Evolutionary conservation across 805 yeast species (phyloP).

Genomic region (Ogataea chonburiensis): DNA sequence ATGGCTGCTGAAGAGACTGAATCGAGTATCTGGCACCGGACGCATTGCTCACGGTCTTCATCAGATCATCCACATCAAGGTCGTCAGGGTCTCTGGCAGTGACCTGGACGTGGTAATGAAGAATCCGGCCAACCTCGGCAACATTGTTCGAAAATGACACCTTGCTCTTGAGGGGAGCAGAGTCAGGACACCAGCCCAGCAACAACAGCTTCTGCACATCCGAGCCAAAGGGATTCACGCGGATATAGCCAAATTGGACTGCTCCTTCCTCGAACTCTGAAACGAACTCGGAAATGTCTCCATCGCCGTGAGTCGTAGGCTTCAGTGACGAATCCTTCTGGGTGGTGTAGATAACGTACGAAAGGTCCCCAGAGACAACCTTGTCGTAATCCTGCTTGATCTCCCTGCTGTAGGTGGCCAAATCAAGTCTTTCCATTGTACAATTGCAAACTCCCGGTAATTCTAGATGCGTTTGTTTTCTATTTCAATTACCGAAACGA

Average conservation of each 20-base stretch:
- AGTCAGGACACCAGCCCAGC: slow-evolving; percentile 97
- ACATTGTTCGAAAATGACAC: slow-evolving; percentile 76
- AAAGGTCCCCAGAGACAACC: slow-evolving; percentile 74
- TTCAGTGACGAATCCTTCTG: slow-evolving; percentile 50
- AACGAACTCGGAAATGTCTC: slow-evolving; percentile 73
- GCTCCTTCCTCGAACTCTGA: slow-evolving; percentile 81
- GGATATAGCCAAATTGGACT: slow-evolving; percentile 86
- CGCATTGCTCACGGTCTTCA: slow-evolving; percentile 79
- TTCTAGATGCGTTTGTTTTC: not conserved
- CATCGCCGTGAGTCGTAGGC: slow-evolving; percentile 53
- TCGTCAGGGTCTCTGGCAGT: slow-evolving; percentile 96
- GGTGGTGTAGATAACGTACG: slow-evolving; percentile 83
- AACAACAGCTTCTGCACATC: slow-evolving; percentile 81
- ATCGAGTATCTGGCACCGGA: slow-evolving; percentile 94
- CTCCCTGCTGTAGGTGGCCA: slow-evolving; percentile 69
- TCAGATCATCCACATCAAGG: slow-evolving; percentile 71
- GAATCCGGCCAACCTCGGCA: slow-evolving; percentile 66
- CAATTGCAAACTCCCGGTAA: slow-evolving; percentile 1
- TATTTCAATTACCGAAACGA: not conserved
- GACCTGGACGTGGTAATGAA: slow-evolving; percentile 93
- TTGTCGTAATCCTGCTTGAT: slow-evolving; percentile 74
- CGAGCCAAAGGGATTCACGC: slow-evolving; percentile 88
- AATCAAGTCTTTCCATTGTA: slow-evolving; percentile 54
- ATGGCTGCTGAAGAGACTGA: slow-evolving; percentile 36
- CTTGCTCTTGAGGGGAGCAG: slow-evolving; percentile 77